Evolutionary conservation across 2,329 filamentous ascomycete species (phyloP), one percentile per base, ranked within the genome.

Genomic region (Meredithiella fracta): DNA sequence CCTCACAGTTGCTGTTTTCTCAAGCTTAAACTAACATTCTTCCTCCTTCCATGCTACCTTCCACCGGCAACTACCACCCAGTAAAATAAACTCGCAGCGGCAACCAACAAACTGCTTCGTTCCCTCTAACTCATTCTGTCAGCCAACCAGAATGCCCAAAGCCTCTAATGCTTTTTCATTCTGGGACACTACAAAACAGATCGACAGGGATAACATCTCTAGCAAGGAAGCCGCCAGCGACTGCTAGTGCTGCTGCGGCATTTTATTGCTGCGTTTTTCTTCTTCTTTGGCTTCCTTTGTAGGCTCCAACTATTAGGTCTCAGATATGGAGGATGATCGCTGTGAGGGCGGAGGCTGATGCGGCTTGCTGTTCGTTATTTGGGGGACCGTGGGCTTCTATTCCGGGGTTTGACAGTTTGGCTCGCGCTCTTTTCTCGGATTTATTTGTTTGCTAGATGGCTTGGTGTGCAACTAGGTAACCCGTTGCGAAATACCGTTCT

Each of bases 81-180:
- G 29, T 34, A 34, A 11, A 34, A 34, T 34, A 34, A 34, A 11
- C 29, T 34, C 29, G 29, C 29, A 34, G 29, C 29, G 29, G 29
- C 11, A 34, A 44, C 15, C 11, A n/a, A 44, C 15, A 44, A 15
- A 44, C n/a, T n/a, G 8, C 20, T 20, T 44, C 15, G 8, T 22
- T 17, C 15, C 40, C 40, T 44, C 40, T 8, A 3, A 17, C 37
- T 22, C 8, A 14, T n/a, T 29, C 11, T 11, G 47, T n/a, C 11
- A 26, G 51, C 55, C 55, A 57, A 57, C 49, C 40, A 57, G n/a
- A 57, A n/a, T 34, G 26, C 31, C 22, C 4, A 34, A n/a, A 23
- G 23, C 47, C 31, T 9, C 9, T 44, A 3, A 11, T 26, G 2
- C 11, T 22, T 49, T 54, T 53, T 51, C 55, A 54, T 57, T 57